Evolutionary conservation across 805 yeast genomes (phyloP).

Genomic region (Ogataea methylovora): DNA sequence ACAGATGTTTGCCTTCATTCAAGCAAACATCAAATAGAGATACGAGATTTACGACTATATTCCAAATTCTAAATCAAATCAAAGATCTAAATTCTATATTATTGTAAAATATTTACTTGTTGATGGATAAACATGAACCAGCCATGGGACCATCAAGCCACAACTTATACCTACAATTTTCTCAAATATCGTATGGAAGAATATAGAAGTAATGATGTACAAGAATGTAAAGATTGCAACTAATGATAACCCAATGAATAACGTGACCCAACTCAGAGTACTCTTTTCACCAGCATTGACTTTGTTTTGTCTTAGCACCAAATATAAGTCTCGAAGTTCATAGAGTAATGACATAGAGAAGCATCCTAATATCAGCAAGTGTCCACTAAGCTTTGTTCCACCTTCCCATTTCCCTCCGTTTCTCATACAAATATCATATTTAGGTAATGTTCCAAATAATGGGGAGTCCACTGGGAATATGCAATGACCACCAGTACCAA

Average conservation of each 20-base stretch:
- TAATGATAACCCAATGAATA: neutral
- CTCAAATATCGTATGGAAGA: slow-evolving; percentile 42
- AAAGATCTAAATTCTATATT: too few relatives aligned
- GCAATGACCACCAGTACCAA: slow-evolving; percentile 34
- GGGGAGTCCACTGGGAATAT: slow-evolving; percentile 10
- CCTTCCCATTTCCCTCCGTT: slow-evolving; percentile 25
- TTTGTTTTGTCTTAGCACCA: too few relatives aligned
- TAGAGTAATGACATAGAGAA: slow-evolving; percentile 21
- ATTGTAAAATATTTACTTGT: too few relatives aligned
- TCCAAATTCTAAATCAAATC: too few relatives aligned
- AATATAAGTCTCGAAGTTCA: slow-evolving; percentile 10
- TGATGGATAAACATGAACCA: slow-evolving; percentile 11
- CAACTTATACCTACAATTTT: slow-evolving; percentile 34
- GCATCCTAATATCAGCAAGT: slow-evolving; percentile 28
- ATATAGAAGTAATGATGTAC: slow-evolving; percentile 36
- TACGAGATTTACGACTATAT: too few relatives aligned
- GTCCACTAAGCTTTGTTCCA: slow-evolving; percentile 38
- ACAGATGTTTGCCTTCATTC: too few relatives aligned
- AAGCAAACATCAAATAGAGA: too few relatives aligned
- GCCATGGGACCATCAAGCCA: slow-evolving; percentile 28
- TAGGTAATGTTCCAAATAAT: slow-evolving; percentile 10
- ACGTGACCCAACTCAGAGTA: too few relatives aligned
- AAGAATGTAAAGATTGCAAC: slow-evolving; percentile 28
- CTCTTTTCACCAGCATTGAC: too few relatives aligned
- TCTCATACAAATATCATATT: slow-evolving; percentile 1